Evolutionary conservation across 1,139 yeast genomes (phyloP).

Genomic region (Yamadazyma oceani): DNA sequence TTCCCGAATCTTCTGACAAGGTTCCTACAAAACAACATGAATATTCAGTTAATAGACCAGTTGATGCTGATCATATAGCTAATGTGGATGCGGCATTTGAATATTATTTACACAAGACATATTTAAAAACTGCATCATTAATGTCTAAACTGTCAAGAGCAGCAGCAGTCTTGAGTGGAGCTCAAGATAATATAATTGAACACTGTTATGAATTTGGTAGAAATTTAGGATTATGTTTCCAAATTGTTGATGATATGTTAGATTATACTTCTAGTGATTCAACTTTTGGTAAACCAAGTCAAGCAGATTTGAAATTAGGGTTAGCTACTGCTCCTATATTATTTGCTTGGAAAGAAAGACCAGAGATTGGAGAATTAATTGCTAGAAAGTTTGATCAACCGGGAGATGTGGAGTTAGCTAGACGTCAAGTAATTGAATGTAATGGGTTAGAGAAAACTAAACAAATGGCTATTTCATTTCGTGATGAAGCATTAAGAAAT

Average conservation of each 20-base stretch:
- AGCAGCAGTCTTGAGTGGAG: slow-evolving; percentile 90
- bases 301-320: slow-evolving; percentile 91
- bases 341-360: slow-evolving; percentile 89
- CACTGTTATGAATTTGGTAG: slow-evolving; percentile 89
- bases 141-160: slow-evolving; percentile 96
- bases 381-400: slow-evolving; percentile 75
- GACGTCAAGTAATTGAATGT: slow-evolving; percentile 67
- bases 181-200: slow-evolving; percentile 70
- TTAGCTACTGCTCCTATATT: slow-evolving; percentile 96
- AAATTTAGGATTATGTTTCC: slow-evolving; percentile 92
- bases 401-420: slow-evolving; percentile 83
- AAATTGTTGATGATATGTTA: slow-evolving; percentile 92
- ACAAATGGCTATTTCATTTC: slow-evolving; percentile 73
- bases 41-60: slow-evolving; percentile 49
- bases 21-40: slow-evolving; percentile 62
- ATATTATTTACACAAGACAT: slow-evolving; percentile 91
- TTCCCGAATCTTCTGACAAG: slow-evolving; percentile 66
- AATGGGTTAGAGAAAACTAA: slow-evolving; percentile 78
- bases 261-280: slow-evolving; percentile 87
- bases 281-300: slow-evolving; percentile 90
- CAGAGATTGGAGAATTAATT: slow-evolving; percentile 80
- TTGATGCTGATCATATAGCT: slow-evolving; percentile 58
- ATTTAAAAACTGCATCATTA: slow-evolving; percentile 89
- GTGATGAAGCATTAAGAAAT: slow-evolving; percentile 71
- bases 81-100: slow-evolving; percentile 87